These are phyloP conservation scores for Diaporthe ilicicola DNA, from an alignment of 2,329 filamentous ascomycete genomes.

Conservation along the genomic window DNA sequence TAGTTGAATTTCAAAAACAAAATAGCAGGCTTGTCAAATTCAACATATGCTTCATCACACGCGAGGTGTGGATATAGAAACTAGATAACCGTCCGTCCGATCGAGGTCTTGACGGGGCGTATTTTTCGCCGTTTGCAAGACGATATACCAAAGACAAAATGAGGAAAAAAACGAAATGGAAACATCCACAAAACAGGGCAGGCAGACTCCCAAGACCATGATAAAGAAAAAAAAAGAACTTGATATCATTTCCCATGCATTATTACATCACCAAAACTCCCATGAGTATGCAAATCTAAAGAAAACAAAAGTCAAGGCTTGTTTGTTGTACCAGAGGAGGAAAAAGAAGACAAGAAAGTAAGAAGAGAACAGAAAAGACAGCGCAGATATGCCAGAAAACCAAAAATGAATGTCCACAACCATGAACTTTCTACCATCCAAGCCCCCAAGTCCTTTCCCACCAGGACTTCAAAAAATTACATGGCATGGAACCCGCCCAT, in stretches of 20 bases:
- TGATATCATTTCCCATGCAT: conserved; percentile 22
- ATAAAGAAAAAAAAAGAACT: neutral
- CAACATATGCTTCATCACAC: neutral
- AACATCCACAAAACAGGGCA: neutral
- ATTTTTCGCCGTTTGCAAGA: neutral
- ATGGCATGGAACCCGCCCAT: conserved; percentile 30
- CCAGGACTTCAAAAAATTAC: neutral
- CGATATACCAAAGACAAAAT: too few species aligned
- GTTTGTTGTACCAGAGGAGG: neutral
- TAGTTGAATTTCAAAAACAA: neutral
- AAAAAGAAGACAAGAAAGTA: neutral
- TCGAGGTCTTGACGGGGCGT: neutral
- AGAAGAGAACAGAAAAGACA: neutral
- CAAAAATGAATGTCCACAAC: neutral
- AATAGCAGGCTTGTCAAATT: neutral
- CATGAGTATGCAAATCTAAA: conserved; percentile 19
- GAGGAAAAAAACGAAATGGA: neutral
- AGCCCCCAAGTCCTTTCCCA: neutral
- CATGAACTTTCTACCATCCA: neutral
- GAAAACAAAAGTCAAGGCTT: neutral
- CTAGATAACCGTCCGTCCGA: neutral
- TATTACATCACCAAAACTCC: conserved; percentile 15
- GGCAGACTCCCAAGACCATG: too few species aligned
- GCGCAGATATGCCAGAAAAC: neutral
- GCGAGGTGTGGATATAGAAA: neutral